phyloP scores from a whole-genome alignment of 768 basidiomycete genomes.

The Hebeloma cylindrosporum region DNA sequence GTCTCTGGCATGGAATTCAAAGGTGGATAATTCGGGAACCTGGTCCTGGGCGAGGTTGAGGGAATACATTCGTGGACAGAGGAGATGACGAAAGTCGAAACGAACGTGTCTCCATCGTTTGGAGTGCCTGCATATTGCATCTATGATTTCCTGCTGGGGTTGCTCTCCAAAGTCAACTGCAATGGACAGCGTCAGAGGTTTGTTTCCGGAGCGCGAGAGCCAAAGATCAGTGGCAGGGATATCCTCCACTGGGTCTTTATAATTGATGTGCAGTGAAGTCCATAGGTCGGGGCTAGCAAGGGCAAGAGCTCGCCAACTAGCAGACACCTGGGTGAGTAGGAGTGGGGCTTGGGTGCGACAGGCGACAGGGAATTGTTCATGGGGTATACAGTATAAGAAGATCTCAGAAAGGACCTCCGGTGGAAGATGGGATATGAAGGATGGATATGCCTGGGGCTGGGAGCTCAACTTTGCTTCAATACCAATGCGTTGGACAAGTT shows the following conservation, averaged over 20 bases:
- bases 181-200: constrained; percentile 28
- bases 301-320: constrained; percentile 27
- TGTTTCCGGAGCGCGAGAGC: constrained; percentile 29
- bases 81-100: constrained; percentile 33
- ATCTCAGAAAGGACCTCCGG: constrained; percentile 31
- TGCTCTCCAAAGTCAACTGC: constrained; percentile 34
- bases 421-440: constrained; percentile 26
- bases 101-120: constrained; percentile 32
- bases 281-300: constrained; percentile 29
- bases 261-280: constrained; percentile 31
- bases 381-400: constrained; percentile 28
- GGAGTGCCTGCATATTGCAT: constrained; percentile 28
- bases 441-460: constrained; percentile 5
- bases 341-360: constrained; percentile 27
- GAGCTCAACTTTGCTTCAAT: constrained; percentile 2
- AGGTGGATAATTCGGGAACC: constrained; percentile 28
- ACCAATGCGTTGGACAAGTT: constrained; percentile 12
- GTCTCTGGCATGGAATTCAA: constrained; percentile 34
- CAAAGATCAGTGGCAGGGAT: constrained; percentile 24
- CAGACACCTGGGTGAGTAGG: constrained; percentile 28
- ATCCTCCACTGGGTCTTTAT: constrained; percentile 29
- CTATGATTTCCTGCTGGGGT: constrained; percentile 31
- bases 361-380: constrained; percentile 27
- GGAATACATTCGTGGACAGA: constrained; percentile 32
- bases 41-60: constrained; percentile 25